phyloP scores from a whole-genome alignment of 2,329 filamentous ascomycete genomes.

The Pseudocercospora eumusae region DNA sequence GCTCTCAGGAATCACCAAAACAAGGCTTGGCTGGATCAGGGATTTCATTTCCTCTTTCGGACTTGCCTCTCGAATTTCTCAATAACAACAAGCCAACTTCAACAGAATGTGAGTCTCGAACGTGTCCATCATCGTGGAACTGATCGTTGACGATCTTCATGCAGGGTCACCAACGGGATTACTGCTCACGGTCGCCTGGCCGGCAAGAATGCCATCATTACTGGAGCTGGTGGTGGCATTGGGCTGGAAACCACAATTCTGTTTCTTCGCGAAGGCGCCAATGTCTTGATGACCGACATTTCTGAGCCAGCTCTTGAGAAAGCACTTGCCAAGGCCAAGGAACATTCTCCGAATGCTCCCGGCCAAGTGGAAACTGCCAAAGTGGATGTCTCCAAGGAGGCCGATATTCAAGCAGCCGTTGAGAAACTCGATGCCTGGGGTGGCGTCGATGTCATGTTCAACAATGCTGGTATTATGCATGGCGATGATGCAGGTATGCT shows the following conservation, averaged over 20 bases:
- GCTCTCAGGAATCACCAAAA: background rate
- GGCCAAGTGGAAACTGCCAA: constrained; percentile 62
- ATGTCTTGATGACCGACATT: constrained; percentile 82
- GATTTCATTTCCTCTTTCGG: constrained; percentile 25
- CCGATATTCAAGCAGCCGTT: constrained; percentile 72
- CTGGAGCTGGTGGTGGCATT: constrained; percentile 84
- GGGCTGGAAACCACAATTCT: constrained; percentile 89
- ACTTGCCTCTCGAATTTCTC: constrained; percentile 12
- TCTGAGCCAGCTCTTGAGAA: constrained; percentile 75
- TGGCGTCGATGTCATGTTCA: constrained; percentile 89
- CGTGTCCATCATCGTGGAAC: background rate
- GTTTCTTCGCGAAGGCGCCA: constrained; percentile 84
- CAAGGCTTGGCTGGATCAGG: background rate
- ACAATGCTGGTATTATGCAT: constrained; percentile 98
- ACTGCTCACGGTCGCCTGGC: constrained; percentile 52
- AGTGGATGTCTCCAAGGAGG: constrained; percentile 84
- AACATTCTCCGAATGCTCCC: constrained; percentile 61
- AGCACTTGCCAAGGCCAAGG: constrained; percentile 71
- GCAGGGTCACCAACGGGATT: constrained; percentile 22
- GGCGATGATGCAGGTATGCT: constrained; percentile 55
- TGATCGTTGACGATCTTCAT: constrained; percentile 15
- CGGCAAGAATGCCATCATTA: constrained; percentile 73
- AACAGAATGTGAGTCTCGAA: constrained; percentile 25
- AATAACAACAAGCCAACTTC: constrained; percentile 18
- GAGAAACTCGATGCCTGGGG: constrained; percentile 79